A percentile compares a stretch with the other conserved stretches of the same genome.
phyloP scores from a whole-genome alignment of 2,329 filamentous ascomycete species.

The Paramyrothecium sp. region DNA sequence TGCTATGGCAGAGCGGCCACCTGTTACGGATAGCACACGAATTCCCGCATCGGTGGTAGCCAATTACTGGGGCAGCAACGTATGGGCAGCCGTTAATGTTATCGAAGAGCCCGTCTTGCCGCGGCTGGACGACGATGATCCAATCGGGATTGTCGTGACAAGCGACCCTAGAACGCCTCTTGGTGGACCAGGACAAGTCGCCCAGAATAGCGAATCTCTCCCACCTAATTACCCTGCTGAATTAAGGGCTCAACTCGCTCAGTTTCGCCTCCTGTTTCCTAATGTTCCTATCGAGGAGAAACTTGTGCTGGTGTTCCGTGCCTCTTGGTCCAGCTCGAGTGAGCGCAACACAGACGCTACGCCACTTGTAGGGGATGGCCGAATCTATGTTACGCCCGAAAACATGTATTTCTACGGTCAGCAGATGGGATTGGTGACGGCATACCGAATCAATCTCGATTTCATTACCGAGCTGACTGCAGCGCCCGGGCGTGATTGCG shows the following conservation, averaged over 20 bases:
- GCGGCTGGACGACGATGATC: slow-evolving; percentile 34
- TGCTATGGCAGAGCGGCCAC: slow-evolving; percentile 72
- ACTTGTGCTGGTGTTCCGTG: slow-evolving; percentile 87
- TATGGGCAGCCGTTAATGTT: slow-evolving; percentile 56
- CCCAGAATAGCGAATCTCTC: slow-evolving; percentile 53
- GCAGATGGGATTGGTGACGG: slow-evolving; percentile 85
- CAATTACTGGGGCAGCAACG: slow-evolving; percentile 88
- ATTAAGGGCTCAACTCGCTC: slow-evolving; percentile 82
- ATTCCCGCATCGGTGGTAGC: slow-evolving; percentile 86
- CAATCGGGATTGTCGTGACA: slow-evolving; percentile 38
- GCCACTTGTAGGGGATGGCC: slow-evolving; percentile 60
- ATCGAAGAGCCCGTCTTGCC: slow-evolving; percentile 27
- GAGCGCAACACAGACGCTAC: slow-evolving; percentile 39
- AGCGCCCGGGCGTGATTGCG: slow-evolving; percentile 85
- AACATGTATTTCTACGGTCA: slow-evolving; percentile 97
- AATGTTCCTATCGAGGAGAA: slow-evolving; percentile 75
- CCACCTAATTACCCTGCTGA: slow-evolving; percentile 78
- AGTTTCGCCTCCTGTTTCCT: slow-evolving; percentile 90
- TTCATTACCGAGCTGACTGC: slow-evolving; percentile 86
- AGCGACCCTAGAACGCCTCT: slow-evolving; percentile 26
- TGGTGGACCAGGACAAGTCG: slow-evolving; percentile 25
- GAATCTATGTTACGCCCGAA: slow-evolving; percentile 83
- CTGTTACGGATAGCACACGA: slow-evolving; percentile 64
- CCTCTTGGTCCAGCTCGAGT: slow-evolving; percentile 69
- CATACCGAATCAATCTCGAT: slow-evolving; percentile 73